A percentile compares a stretch with the other conserved stretches of the same genome.
Evolutionary conservation across 208 protist genomes (phyloP).

Genomic region (Trypanosoma cruzi): DNA sequence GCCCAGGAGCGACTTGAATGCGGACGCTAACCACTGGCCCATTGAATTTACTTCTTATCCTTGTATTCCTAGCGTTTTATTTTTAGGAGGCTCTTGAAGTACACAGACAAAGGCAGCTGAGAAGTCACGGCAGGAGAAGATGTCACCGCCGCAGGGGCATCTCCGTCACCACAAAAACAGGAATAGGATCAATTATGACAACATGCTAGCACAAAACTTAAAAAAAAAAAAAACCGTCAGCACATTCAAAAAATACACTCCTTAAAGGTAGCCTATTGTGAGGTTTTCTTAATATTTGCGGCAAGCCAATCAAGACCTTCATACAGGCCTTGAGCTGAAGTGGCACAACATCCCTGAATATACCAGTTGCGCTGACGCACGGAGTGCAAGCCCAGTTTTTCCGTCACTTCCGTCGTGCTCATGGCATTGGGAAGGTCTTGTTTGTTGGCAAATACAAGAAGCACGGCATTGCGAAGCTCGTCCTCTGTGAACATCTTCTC

Average conservation of each 20-base stretch:
- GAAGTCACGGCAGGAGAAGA: neutral
- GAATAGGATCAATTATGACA: too few species aligned
- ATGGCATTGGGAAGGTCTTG: constrained; percentile 99
- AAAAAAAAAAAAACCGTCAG: neutral
- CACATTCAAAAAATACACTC: neutral
- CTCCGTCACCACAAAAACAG: too few species aligned
- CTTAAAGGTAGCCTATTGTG: too few species aligned
- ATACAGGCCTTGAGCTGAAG: constrained; percentile 92
- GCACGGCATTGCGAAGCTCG: constrained; percentile 95
- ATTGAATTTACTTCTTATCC: constrained; percentile 17
- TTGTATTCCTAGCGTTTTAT: constrained; percentile 2
- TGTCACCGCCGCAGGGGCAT: too few species aligned
- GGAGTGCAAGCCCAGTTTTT: constrained; percentile 95
- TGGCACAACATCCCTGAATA: constrained; percentile 93
- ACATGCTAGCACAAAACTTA: too few species aligned
- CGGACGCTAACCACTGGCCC: constrained; percentile 51
- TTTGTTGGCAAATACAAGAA: constrained; percentile 99
- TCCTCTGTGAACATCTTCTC: constrained; percentile 97
- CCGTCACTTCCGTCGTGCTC: constrained; percentile 95
- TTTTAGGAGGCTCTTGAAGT: neutral
- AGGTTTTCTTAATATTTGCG: constrained; percentile 84
- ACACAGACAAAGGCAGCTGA: neutral
- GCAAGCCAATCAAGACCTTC: constrained; percentile 94
- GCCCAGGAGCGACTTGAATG: constrained; percentile 86
- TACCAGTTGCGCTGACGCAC: constrained; percentile 94